phyloP scores from a whole-genome alignment of 176 grass and related monocot species.

The Zizania latifolia region DNA sequence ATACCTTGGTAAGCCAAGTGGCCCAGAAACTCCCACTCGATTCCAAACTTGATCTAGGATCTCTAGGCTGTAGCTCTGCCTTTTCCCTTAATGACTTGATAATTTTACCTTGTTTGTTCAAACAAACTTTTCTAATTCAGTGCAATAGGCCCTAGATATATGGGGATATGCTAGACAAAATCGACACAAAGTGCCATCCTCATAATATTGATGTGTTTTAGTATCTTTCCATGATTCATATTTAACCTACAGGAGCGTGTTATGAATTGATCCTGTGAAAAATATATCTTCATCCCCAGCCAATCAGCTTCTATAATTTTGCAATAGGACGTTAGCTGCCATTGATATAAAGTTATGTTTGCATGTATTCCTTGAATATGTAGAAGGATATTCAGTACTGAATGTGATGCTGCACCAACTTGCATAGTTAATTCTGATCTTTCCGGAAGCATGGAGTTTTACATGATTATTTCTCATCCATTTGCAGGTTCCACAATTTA shows the following conservation, averaged over 20 bases:
- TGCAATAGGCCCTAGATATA: neutral
- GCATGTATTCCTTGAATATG: neutral
- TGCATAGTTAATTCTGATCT: neutral
- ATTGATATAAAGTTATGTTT: neutral
- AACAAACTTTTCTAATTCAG: neutral
- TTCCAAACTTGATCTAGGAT: neutral
- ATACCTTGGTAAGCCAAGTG: neutral
- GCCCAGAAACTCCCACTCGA: neutral
- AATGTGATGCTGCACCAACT: neutral
- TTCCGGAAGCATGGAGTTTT: slow-evolving; percentile 2
- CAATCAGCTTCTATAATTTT: neutral
- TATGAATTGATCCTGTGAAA: neutral
- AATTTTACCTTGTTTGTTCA: neutral
- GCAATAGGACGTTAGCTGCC: neutral
- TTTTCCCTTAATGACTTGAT: neutral
- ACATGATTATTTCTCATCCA: slow-evolving; percentile 21
- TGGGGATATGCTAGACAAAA: neutral
- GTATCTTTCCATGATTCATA: neutral
- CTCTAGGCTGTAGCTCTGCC: neutral
- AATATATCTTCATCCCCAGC: neutral
- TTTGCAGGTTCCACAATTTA: slow-evolving; percentile 89
- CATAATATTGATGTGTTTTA: neutral
- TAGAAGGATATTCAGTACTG: neutral
- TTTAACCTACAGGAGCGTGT: neutral
- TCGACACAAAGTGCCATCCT: neutral